A percentile compares a stretch with the other conserved stretches of the same genome.
Conservation (phyloP, 2,329 filamentous ascomycete genomes). For the Zymoseptoria tritici region DNA sequence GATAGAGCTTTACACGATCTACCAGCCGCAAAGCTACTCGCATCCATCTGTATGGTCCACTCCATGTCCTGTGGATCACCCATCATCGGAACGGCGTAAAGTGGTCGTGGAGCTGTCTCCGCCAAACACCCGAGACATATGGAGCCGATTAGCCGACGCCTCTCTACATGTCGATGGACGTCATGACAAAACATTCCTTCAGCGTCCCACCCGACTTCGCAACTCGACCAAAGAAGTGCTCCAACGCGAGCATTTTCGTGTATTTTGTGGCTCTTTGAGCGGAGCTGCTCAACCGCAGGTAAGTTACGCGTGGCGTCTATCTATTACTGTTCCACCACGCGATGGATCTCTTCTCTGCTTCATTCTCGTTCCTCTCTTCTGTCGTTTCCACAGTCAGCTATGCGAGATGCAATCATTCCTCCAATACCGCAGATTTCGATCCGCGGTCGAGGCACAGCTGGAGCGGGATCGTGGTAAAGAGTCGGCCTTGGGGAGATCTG, state of each 20-base stretch:
- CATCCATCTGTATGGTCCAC: neutral
- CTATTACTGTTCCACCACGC: neutral
- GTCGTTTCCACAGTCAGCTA: neutral
- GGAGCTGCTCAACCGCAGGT: neutral
- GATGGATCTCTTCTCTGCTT: neutral
- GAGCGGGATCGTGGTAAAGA: constrained; percentile 18
- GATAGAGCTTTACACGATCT: neutral
- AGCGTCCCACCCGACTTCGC: neutral
- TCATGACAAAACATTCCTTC: neutral
- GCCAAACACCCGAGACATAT: neutral
- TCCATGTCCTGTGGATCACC: neutral
- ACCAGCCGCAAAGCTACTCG: neutral
- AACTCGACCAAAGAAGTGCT: neutral
- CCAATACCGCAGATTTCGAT: constrained; percentile 22
- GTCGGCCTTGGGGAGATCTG: constrained; percentile 1
- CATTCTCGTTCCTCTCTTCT: neutral
- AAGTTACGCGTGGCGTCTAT: neutral
- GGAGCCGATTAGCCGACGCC: neutral
- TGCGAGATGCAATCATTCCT: constrained; percentile 17
- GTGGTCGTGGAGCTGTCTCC: neutral
- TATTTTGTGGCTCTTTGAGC: neutral
- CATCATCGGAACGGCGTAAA: too few species aligned
- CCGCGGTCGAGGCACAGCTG: constrained; percentile 19
- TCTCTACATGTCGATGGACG: neutral
- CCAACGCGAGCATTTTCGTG: neutral